Evolutionary conservation across 371 early-diverging fungal species (phyloP).

Genomic region (Syncephalastrum racemosum): DNA sequence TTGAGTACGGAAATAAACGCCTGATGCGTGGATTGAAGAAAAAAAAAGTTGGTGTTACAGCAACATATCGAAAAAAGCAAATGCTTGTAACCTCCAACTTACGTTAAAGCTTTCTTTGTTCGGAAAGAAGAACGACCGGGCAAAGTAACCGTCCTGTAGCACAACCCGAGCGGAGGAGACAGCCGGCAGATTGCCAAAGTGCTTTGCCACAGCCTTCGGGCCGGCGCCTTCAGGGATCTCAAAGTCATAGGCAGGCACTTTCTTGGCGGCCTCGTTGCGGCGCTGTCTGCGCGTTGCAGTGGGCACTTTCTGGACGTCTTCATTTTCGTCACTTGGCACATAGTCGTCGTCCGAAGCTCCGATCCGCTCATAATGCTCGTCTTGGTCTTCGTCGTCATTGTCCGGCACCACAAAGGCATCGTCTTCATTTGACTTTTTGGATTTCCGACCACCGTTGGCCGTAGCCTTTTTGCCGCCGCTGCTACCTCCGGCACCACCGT

Average conservation of each 20-base stretch:
- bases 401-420: constrained; percentile 1
- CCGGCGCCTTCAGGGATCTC: constrained; percentile 24
- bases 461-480: too few species aligned
- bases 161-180: constrained; percentile 7
- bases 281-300: not conserved
- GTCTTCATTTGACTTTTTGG: constrained; percentile 8
- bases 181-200: constrained; percentile 16
- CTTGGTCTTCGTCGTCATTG: constrained; percentile 19
- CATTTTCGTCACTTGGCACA: constrained; percentile 27
- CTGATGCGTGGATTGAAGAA: constrained; percentile 14
- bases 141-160: constrained; percentile 34
- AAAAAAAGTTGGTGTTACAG: not conserved
- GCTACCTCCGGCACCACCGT: constrained; percentile 7
- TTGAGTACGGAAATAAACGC: constrained; percentile 53
- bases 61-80: not conserved
- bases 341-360: constrained; percentile 43
- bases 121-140: constrained; percentile 62
- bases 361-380: constrained; percentile 17
- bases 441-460: not conserved
- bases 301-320: constrained; percentile 9
- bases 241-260: constrained; percentile 4
- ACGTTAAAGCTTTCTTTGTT: constrained; percentile 62
- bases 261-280: constrained; percentile 7
- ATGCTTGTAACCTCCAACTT: constrained; percentile 8
- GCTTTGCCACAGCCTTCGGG: constrained; percentile 27